These are phyloP conservation scores for Geotrichum cucujoidarum DNA, from an alignment of 1,139 yeast species.

Conservation along the genomic window DNA sequence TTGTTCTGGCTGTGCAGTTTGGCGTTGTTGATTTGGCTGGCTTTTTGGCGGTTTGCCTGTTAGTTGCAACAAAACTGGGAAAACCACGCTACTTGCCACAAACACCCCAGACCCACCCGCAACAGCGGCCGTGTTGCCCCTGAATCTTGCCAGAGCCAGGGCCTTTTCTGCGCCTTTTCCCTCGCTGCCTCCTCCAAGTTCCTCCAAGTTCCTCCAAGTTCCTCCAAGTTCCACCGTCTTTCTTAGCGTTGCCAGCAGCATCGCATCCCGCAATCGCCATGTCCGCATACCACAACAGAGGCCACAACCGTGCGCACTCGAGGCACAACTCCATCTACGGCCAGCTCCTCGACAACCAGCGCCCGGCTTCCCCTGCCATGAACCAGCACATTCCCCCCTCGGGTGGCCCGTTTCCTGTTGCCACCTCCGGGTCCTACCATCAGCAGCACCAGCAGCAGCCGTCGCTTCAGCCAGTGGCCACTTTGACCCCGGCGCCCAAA, in stretches of 20 bases:
- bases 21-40: too few species aligned
- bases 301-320: slow-evolving; percentile 10
- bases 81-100: too few species aligned
- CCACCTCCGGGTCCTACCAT: background rate
- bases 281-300: slow-evolving; percentile 2
- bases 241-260: too few species aligned
- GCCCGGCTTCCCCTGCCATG: slow-evolving; percentile 12
- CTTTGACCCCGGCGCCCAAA: background rate
- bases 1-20: too few species aligned
- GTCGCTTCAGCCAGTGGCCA: background rate
- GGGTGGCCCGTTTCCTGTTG: background rate
- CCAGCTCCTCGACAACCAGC: slow-evolving; percentile 9
- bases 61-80: too few species aligned
- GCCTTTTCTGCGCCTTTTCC: background rate
- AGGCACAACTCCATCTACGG: slow-evolving; percentile 13
- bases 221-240: too few species aligned
- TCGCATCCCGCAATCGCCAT: too few species aligned
- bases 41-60: too few species aligned
- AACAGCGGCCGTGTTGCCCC: too few species aligned
- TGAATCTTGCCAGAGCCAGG: too few species aligned
- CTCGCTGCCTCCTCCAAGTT: background rate
- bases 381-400: slow-evolving; percentile 3
- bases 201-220: background rate
- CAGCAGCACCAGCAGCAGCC: background rate
- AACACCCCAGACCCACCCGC: too few species aligned